phyloP scores from a whole-genome alignment of 2,329 filamentous ascomycete species.

The Phialophora chinensis region DNA sequence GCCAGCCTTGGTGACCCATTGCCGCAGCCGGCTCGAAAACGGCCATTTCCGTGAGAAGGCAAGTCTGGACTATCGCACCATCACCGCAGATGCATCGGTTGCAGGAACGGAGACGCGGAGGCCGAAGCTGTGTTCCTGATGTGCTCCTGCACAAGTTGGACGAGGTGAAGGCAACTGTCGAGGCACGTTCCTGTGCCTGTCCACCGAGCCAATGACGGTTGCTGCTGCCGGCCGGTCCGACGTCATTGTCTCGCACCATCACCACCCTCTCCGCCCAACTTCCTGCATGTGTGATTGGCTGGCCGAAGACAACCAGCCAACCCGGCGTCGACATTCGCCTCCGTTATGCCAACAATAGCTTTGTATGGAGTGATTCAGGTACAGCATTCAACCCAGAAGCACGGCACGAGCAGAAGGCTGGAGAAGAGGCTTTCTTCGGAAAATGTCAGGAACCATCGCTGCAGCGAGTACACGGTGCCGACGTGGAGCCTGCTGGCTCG shows the following conservation, averaged over 20 bases:
- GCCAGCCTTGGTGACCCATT: neutral
- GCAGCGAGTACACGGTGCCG: neutral
- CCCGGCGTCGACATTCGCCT: neutral
- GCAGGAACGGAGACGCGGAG: neutral
- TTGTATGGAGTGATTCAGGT: neutral
- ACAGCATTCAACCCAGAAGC: neutral
- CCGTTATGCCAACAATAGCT: neutral
- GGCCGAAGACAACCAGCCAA: neutral
- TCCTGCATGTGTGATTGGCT: neutral
- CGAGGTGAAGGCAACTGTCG: neutral
- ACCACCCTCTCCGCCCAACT: neutral
- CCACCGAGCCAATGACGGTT: neutral
- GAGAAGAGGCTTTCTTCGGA: neutral
- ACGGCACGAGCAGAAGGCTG: neutral
- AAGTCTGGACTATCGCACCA: neutral
- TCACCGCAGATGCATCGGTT: too few species aligned
- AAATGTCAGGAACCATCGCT: neutral
- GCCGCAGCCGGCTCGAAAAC: neutral
- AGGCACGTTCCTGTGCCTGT: neutral
- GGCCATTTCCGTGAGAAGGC: neutral
- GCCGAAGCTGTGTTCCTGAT: neutral
- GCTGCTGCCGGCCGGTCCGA: neutral
- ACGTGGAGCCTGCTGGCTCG: neutral
- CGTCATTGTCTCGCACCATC: constrained; percentile 1
- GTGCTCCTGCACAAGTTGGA: neutral